These are phyloP conservation scores for Periconia macrospinosa DNA, from an alignment of 2,329 filamentous ascomycete species.

Conservation along the genomic window DNA sequence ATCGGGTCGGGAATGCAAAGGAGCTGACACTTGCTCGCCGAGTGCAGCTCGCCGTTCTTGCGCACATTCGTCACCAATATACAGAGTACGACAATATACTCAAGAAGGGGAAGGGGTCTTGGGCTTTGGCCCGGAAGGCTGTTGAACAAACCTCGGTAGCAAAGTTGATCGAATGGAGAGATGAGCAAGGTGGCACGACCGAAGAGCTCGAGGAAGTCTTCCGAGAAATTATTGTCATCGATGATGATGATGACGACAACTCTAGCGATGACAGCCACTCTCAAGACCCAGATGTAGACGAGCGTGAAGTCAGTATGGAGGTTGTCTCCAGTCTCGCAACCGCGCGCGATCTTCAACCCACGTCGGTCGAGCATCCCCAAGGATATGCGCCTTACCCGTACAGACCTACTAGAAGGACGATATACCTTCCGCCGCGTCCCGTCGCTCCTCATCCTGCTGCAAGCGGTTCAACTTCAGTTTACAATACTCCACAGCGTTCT, in stretches of 20 bases:
- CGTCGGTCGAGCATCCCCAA: constrained; percentile 18
- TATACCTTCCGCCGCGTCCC: constrained; percentile 21
- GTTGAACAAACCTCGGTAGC: constrained; percentile 60
- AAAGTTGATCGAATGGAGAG: constrained; percentile 64
- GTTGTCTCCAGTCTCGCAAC: constrained; percentile 36
- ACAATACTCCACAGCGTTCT: constrained; percentile 8
- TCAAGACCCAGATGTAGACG: constrained; percentile 19
- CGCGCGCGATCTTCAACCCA: constrained; percentile 34
- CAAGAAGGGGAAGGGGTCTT: constrained; percentile 52
- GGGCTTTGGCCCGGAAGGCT: constrained; percentile 56
- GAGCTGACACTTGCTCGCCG: constrained; percentile 58
- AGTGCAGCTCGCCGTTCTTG: constrained; percentile 63
- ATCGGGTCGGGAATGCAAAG: constrained; percentile 60
- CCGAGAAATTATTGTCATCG: constrained; percentile 65
- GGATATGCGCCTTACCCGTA: constrained; percentile 15
- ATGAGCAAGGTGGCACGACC: constrained; percentile 55
- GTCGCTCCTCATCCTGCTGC: constrained; percentile 7
- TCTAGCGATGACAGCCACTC: neutral
- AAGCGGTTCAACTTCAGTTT: constrained; percentile 7
- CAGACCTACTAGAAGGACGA: constrained; percentile 24
- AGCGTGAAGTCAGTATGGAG: constrained; percentile 35
- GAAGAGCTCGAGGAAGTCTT: constrained; percentile 63
- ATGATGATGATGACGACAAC: constrained; percentile 54
- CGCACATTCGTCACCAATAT: constrained; percentile 64
- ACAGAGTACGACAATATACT: constrained; percentile 65